Evolutionary conservation across 441 rosid genomes (phyloP).

Genomic region (Brassica hybrid): DNA sequence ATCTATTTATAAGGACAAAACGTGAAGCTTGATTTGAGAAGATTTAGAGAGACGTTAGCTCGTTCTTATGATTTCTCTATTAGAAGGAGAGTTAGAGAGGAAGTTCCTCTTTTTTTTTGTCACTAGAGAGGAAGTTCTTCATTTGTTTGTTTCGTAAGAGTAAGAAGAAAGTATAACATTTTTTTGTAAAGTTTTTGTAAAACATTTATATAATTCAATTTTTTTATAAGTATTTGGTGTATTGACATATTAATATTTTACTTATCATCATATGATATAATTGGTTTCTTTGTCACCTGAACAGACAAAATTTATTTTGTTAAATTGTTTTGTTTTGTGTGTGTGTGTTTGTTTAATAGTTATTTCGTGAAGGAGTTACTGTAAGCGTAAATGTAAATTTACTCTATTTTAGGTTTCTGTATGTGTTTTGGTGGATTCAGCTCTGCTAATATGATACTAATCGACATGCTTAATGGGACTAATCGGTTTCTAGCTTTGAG

Average conservation of each 20-base stretch:
- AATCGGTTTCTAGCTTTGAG: no score
- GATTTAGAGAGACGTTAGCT: slow-evolving; percentile 58
- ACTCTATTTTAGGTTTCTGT: no score
- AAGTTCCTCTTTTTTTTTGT: slow-evolving; percentile 2
- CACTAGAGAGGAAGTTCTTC: no score
- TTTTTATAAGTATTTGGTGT: not conserved
- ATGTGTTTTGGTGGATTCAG: no score
- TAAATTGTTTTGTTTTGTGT: no score
- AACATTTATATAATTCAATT: slow-evolving; percentile 15
- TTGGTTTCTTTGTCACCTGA: no score
- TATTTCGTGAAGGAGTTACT: no score
- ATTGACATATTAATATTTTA: not conserved
- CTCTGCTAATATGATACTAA: no score
- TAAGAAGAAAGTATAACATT: not conserved
- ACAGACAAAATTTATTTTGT: no score
- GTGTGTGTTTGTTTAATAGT: no score
- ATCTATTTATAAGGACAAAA: slow-evolving; percentile 83
- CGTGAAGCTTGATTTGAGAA: slow-evolving; percentile 60
- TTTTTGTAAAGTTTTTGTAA: slow-evolving; percentile 31
- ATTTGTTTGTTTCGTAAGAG: slow-evolving; percentile 24
- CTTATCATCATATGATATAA: not conserved
- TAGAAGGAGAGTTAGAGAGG: slow-evolving; percentile 33
- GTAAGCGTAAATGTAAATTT: no score
- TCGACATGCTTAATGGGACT: no score
- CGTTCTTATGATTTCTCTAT: slow-evolving; percentile 39